phyloP scores from a whole-genome alignment of 495 filamentous ascomycete species.

The Penicillium pancosmium region DNA sequence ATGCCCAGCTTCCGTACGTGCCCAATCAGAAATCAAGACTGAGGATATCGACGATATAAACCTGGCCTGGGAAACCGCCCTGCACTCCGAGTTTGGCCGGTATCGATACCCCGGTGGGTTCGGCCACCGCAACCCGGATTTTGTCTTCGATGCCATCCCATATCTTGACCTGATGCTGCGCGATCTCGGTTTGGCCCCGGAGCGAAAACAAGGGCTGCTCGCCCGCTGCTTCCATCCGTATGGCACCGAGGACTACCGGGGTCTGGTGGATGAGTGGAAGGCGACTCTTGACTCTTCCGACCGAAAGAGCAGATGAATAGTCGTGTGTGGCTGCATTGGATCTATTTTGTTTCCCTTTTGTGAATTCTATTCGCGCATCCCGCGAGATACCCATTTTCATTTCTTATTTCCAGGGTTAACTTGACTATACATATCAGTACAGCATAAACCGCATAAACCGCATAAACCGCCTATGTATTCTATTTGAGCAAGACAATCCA shows the following conservation, averaged over 20 bases:
- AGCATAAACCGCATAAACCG: too few species aligned
- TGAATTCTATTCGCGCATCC: conserved; percentile 11
- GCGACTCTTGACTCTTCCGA: conserved; percentile 9
- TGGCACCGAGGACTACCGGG: conserved; percentile 61
- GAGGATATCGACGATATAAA: conserved; percentile 28
- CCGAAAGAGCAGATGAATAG: neutral
- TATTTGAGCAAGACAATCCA: too few species aligned
- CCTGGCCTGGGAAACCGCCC: conserved; percentile 57
- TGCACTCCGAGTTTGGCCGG: conserved; percentile 68
- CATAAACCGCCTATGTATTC: too few species aligned
- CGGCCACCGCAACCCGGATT: conserved; percentile 65
- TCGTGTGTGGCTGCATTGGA: neutral
- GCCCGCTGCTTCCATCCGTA: conserved; percentile 58
- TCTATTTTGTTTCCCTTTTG: neutral
- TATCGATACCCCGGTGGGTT: conserved; percentile 70
- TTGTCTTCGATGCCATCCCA: conserved; percentile 76
- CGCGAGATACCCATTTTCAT: conserved; percentile 14
- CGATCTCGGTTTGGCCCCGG: conserved; percentile 60
- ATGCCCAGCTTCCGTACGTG: conserved; percentile 25
- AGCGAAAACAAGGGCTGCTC: conserved; percentile 47
- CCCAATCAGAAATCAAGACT: conserved; percentile 18
- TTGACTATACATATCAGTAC: too few species aligned
- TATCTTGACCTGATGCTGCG: conserved; percentile 72
- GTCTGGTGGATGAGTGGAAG: conserved; percentile 61
- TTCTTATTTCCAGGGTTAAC: too few species aligned